A percentile compares a stretch with the other conserved stretches of the same genome.
These are phyloP conservation scores for Ceratocystis variospora DNA, from an alignment of 2,329 filamentous ascomycete species.

Conservation along the genomic window DNA sequence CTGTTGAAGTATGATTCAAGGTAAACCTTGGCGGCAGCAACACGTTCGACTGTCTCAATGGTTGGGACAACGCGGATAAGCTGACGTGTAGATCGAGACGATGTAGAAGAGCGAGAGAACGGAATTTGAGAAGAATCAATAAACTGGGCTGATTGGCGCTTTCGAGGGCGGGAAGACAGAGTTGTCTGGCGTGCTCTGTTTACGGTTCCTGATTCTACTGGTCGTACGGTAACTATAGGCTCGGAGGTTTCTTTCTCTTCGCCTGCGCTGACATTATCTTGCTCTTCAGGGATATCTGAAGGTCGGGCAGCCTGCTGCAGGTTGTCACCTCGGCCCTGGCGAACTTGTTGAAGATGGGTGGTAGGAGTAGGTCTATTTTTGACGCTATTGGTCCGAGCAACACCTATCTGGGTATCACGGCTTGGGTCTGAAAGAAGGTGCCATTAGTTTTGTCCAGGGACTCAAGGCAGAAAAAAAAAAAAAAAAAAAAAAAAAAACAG, in stretches of 20 bases:
- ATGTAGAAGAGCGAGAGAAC: background rate
- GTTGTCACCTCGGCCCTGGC: background rate
- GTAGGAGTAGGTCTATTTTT: background rate
- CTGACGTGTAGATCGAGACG: background rate
- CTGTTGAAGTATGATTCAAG: constrained; percentile 74
- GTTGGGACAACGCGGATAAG: constrained; percentile 23
- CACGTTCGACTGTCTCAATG: constrained; percentile 55
- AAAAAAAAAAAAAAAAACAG: too few species aligned
- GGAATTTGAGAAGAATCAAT: background rate
- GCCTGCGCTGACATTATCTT: background rate
- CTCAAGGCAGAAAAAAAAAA: too few species aligned
- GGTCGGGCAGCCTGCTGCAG: background rate
- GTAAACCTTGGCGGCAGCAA: constrained; percentile 69
- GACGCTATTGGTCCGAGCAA: constrained; percentile 1
- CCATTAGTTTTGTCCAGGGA: background rate
- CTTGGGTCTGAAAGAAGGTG: background rate
- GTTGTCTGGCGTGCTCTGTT: background rate
- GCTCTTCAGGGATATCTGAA: background rate
- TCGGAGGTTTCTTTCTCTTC: background rate
- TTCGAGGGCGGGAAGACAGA: background rate
- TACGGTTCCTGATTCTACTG: constrained; percentile 3
- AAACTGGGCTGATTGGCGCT: background rate
- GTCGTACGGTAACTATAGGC: background rate
- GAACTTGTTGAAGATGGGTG: background rate
- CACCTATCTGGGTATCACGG: constrained; percentile 6